Evolutionary conservation across 768 basidiomycete genomes (phyloP).

Genomic region (Leccinum obscurum): DNA sequence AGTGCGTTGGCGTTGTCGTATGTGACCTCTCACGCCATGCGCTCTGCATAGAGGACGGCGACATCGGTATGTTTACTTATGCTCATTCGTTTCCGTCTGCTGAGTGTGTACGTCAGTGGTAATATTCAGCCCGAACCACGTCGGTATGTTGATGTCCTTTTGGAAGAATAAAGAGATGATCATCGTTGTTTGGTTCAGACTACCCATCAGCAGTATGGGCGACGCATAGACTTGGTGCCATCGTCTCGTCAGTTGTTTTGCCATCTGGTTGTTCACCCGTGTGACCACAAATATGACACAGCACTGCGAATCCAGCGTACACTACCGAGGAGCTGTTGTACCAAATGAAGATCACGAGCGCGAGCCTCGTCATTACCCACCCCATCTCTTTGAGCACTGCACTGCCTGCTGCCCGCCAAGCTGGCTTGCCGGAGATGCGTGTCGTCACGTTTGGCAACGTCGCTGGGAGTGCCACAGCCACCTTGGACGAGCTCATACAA

Average conservation of each 20-base stretch:
- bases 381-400: slow-evolving; percentile 29
- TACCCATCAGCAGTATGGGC: slow-evolving; percentile 61
- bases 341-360: slow-evolving; percentile 29
- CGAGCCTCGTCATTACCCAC: slow-evolving; percentile 34
- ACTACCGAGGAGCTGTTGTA: slow-evolving; percentile 34
- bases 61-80: slow-evolving; percentile 45
- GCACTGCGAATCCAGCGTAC: slow-evolving; percentile 38
- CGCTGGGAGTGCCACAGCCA: slow-evolving; percentile 15
- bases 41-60: slow-evolving; percentile 41
- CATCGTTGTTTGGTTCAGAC: slow-evolving; percentile 35
- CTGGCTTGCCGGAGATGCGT: slow-evolving; percentile 31
- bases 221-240: slow-evolving; percentile 53
- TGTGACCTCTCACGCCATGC: slow-evolving; percentile 2
- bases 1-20: slow-evolving; percentile 4
- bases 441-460: slow-evolving; percentile 29
- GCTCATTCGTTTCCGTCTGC: not conserved
- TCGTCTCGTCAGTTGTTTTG: slow-evolving; percentile 49
- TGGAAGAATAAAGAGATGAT: too few relatives aligned
- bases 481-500: slow-evolving; percentile 52
- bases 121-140: slow-evolving; percentile 63
- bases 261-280: not conserved
- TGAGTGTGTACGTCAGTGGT: slow-evolving; percentile 43
- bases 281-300: slow-evolving; percentile 3
- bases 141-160: slow-evolving; percentile 41
- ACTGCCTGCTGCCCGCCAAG: slow-evolving; percentile 30